Evolutionary conservation across 768 basidiomycete genomes (phyloP).

Genomic region (Panaeolus papilionaceus): DNA sequence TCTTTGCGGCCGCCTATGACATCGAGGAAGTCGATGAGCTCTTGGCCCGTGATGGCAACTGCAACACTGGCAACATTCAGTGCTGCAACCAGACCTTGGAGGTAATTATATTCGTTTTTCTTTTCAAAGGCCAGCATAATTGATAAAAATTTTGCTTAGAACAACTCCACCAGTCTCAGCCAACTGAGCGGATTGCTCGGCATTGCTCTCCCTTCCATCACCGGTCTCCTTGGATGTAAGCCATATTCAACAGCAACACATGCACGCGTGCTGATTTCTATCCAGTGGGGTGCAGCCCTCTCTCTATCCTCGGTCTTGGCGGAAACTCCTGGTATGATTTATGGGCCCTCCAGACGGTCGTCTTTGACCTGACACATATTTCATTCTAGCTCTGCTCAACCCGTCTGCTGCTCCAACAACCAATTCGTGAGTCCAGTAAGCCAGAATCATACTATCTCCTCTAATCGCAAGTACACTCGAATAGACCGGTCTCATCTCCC

Average conservation of each 20-base stretch:
- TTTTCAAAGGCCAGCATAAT: neutral
- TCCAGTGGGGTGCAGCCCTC: slow-evolving; percentile 3
- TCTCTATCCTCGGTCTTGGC: slow-evolving; percentile 10
- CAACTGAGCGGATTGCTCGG: slow-evolving; percentile 21
- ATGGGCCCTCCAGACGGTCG: slow-evolving; percentile 27
- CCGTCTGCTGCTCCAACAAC: slow-evolving; percentile 37
- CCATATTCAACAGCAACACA: neutral
- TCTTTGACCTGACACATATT: slow-evolving; percentile 26
- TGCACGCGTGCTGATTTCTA: neutral
- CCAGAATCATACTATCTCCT: neutral
- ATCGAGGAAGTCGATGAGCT: slow-evolving; percentile 24
- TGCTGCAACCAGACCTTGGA: slow-evolving; percentile 29
- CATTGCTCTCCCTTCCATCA: slow-evolving; percentile 19
- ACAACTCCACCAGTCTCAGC: slow-evolving; percentile 16
- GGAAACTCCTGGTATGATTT: slow-evolving; percentile 17
- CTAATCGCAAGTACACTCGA: neutral
- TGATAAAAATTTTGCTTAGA: neutral
- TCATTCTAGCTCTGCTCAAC: slow-evolving; percentile 27
- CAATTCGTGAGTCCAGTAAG: slow-evolving; percentile 28
- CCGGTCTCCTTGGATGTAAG: slow-evolving; percentile 24
- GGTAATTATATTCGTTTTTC: neutral
- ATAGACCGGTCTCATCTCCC: slow-evolving; percentile 35
- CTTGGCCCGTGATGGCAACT: slow-evolving; percentile 26
- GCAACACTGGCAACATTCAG: slow-evolving; percentile 28
- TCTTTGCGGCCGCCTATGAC: slow-evolving; percentile 31